Base-by-base conservation (phyloP, 2,329 filamentous ascomycete species). In the Elsinoe australis region DNA sequence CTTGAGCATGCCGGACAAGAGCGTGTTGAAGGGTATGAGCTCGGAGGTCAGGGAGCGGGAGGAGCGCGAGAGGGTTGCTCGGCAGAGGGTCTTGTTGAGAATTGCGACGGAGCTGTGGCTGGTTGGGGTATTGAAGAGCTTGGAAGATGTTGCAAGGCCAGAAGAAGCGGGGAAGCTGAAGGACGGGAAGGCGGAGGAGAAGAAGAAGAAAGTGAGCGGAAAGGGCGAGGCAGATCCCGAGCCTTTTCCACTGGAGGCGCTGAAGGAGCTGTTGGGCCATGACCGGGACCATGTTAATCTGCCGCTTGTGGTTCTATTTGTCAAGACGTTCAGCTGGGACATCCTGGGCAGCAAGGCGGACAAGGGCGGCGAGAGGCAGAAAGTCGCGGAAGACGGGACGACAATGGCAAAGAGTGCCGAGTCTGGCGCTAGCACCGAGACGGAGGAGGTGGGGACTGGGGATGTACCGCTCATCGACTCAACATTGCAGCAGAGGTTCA, bases 21-120 rank as follows among this genome's bases (percentile, higher is more conserved):
- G 81, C 52, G 76, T 80, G 52, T 69, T 96, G 56, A 96, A 95
- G 67, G 75, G 76, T 1, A 72, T 95, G 55, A 71, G 82, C 4
- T 77, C 80, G 28, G 92, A 98, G 58, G 78, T 88, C 22, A 85
- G 86, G 45, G 94, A 98, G 64, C 85, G 87, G 55, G 92, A 98
- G 65, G 92, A 98, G 67, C 95, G 95, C 66, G 92, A 98, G 52
- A 83, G 92, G 4, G 73, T 96, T 32, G 77, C 80, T 24, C 80
- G 92, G 47, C 94, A 98, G 64, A 80, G 92, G 50, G 77, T 89
- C 4, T 76, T 98, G 17, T 70, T 98, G 47, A 81, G 89, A 29
- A 84, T 98, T 9, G 88, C 94, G 26, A 95, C 92, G 2, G 92
- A 98, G 64, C 73, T 98, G 28, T 98, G 94, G 94, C 78, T 98